These are phyloP conservation scores for Peronospora tabacina DNA, from an alignment of 352 stramenopile genomes.

Conservation along the genomic window DNA sequence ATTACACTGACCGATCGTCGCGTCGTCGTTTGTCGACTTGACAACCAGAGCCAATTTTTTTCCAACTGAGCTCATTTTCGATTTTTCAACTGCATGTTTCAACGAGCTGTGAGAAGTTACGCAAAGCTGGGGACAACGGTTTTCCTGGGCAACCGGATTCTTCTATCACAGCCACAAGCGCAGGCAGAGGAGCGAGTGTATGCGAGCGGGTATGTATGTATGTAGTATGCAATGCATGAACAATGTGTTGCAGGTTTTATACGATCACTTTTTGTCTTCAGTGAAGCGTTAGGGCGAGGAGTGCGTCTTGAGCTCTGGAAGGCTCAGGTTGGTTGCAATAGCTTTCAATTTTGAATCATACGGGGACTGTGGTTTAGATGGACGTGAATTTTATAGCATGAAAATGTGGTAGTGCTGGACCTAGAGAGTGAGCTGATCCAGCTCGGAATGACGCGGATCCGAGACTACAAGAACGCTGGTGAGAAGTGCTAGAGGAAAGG, in stretches of 20 bases:
- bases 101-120: constrained; percentile 29
- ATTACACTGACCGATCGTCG: too few relatives aligned
- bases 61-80: too few relatives aligned
- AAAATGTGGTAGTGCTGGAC: constrained; percentile 81
- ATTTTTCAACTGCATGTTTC: constrained; percentile 28
- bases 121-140: constrained; percentile 30
- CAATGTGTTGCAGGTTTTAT: not conserved
- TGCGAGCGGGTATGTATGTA: constrained; percentile 42
- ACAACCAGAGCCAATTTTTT: too few relatives aligned
- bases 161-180: constrained; percentile 24
- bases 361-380: too few relatives aligned
- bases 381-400: too few relatives aligned
- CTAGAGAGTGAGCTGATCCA: constrained; percentile 82
- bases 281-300: constrained; percentile 65
- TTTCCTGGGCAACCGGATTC: constrained; percentile 31
- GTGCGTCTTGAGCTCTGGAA: constrained; percentile 83
- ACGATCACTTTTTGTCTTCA: constrained; percentile 22
- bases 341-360: too few relatives aligned
- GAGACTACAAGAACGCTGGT: constrained; percentile 66
- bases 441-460: constrained; percentile 72
- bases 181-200: constrained; percentile 57
- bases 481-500: not conserved
- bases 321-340: constrained; percentile 43
- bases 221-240: too few relatives aligned
- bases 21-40: too few relatives aligned